A percentile compares a stretch with the other conserved stretches of the same genome.
phyloP scores from a whole-genome alignment of 345 rosid species.

The Syzygium oleosum region DNA sequence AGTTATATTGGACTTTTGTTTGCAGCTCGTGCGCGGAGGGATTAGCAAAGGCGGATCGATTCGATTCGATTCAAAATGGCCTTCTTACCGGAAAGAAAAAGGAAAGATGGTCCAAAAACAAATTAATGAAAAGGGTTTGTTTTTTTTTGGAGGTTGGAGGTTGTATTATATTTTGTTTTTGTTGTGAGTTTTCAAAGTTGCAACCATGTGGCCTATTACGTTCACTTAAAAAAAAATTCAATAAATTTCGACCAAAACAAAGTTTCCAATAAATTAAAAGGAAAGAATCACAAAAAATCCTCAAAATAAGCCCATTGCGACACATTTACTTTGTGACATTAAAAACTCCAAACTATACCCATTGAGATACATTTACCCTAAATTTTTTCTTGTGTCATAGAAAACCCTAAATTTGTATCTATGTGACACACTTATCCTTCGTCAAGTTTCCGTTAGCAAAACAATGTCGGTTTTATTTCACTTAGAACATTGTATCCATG shows the following conservation, averaged over 20 bases:
- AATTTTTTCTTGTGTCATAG: too few species aligned
- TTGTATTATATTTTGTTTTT: not conserved
- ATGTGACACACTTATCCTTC: too few species aligned
- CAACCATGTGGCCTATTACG: not conserved
- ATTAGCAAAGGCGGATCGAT: not conserved
- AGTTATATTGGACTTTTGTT: not conserved
- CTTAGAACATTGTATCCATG: too few species aligned
- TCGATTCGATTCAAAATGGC: not conserved
- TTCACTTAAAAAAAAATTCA: not conserved
- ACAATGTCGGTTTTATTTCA: too few species aligned
- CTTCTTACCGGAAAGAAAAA: not conserved
- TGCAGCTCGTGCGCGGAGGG: not conserved
- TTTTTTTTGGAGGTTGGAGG: not conserved
- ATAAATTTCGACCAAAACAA: not conserved
- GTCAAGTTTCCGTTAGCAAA: too few species aligned
- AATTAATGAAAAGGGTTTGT: not conserved
- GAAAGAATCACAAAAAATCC: too few species aligned
- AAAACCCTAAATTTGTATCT: too few species aligned
- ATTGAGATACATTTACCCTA: too few species aligned
- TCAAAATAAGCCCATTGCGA: too few species aligned
- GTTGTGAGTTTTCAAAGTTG: not conserved
- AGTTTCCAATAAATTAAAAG: not conserved
- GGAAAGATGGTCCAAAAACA: not conserved
- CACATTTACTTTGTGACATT: too few species aligned
- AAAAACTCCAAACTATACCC: too few species aligned